Base-by-base conservation (phyloP, 1,139 yeast species). In the Kazachstania sp. region DNA sequence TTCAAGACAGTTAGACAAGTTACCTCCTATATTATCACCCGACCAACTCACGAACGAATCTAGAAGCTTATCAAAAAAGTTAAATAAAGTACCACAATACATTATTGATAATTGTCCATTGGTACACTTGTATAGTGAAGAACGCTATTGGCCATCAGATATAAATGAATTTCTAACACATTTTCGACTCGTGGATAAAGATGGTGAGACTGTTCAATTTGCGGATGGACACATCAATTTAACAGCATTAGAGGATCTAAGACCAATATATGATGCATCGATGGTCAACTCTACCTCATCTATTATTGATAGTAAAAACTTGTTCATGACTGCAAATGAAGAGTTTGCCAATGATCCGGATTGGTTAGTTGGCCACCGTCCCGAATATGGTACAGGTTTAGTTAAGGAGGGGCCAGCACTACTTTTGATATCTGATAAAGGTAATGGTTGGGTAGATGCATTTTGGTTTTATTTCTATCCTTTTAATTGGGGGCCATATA, bases 401-500 rank as follows among this genome's bases (percentile, higher is more conserved):
- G 80, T 86, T 30, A 69, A 70, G 45, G 71, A 81, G 54, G 96
- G 95, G 0, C 95, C 97, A 0, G 90, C 95, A 0, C 74, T 83
- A 0, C 67, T 90, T 42, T 75, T 90, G 30, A 90, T 86, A 1
- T 92, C 86, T 0, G 97, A 90, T 62, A 88, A 88, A 61, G 97
- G 95, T 0, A 83, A 86, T 55, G 96, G 95, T 3, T 83, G 94
- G 71, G 70, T 69, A 0, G 98, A 92, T 64, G 88, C 97, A 0
- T 92, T 78, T 62, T 92, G 97, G 97, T 92, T 92, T 65, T 90
- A 86, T 65, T 92, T 92, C 61, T 92, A 92, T 63, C 85, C 95
- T 1, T 92, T 90, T 70, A 92, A 92, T 61, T 71, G 86, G 56
- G 98, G 98, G 0, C 97, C 98, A 0, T 92, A 81, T 67, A 97